These are phyloP conservation scores for Luffa acutangula DNA, from an alignment of 306 rosid genomes.

Conservation along the genomic window DNA sequence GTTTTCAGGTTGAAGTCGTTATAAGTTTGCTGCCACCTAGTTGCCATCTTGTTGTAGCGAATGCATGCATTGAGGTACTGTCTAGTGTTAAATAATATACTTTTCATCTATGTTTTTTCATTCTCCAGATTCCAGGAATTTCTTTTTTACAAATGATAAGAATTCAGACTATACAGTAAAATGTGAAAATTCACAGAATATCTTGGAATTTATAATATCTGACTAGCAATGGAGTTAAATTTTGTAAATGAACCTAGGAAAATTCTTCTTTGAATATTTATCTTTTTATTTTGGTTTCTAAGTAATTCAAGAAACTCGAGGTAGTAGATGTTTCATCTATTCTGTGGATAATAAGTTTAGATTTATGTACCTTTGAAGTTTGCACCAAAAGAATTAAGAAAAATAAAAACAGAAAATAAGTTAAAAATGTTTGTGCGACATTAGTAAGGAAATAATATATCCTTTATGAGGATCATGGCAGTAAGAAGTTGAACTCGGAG, in stretches of 20 bases:
- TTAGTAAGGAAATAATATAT: not conserved
- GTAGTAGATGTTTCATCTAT: not conserved
- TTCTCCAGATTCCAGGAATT: not conserved
- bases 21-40: conserved; percentile 75
- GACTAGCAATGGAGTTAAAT: not conserved
- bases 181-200: not conserved
- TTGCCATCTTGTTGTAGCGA: conserved; percentile 69
- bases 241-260: not conserved
- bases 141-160: not conserved
- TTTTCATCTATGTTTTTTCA: not conserved
- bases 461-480: not conserved
- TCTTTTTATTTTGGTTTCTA: not conserved
- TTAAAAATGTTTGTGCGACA: not conserved
- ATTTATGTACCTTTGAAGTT: not conserved
- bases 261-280: not conserved
- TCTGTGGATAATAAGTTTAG: not conserved
- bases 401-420: not conserved
- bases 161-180: not conserved
- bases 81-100: conserved; percentile 11
- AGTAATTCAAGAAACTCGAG: not conserved
- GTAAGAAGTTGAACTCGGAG: not conserved
- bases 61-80: conserved; percentile 79
- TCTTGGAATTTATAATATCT: not conserved
- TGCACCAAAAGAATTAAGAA: not conserved
- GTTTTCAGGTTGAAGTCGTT: conserved; percentile 74